These are phyloP conservation scores for Paxillus rubicundulus DNA, from an alignment of 768 basidiomycete genomes.

Conservation along the genomic window DNA sequence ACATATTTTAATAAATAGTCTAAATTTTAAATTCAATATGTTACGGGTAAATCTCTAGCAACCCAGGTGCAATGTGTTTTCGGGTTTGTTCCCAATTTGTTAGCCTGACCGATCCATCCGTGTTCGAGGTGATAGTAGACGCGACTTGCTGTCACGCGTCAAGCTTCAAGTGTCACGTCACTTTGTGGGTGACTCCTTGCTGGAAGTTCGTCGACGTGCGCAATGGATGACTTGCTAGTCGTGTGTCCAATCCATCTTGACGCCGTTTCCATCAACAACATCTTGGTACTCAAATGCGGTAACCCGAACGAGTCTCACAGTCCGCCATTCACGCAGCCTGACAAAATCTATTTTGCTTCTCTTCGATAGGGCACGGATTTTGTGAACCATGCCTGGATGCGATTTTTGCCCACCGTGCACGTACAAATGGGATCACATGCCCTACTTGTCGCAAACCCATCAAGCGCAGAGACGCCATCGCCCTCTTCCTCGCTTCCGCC, in stretches of 20 bases:
- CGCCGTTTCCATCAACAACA: conserved; percentile 24
- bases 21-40: too few species aligned
- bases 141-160: background rate
- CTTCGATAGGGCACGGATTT: conserved; percentile 30
- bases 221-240: conserved; percentile 21
- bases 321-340: conserved; percentile 6
- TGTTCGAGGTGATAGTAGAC: too few species aligned
- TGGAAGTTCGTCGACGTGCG: background rate
- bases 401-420: conserved; percentile 14
- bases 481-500: conserved; percentile 25
- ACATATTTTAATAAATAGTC: too few species aligned
- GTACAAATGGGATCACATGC: conserved; percentile 13
- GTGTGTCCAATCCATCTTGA: conserved; percentile 35
- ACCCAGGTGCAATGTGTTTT: too few species aligned
- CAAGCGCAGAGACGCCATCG: conserved; percentile 25
- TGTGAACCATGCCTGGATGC: conserved; percentile 28
- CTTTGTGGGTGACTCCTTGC: background rate
- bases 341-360: conserved; percentile 10
- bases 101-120: too few species aligned
- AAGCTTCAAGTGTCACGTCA: background rate
- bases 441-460: conserved; percentile 32
- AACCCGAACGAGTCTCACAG: background rate
- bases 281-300: conserved; percentile 33
- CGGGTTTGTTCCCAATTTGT: too few species aligned
- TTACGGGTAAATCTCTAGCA: too few species aligned